phyloP scores from a whole-genome alignment of 2,329 filamentous ascomycete species.

The Colletotrichum chrysophilum region DNA sequence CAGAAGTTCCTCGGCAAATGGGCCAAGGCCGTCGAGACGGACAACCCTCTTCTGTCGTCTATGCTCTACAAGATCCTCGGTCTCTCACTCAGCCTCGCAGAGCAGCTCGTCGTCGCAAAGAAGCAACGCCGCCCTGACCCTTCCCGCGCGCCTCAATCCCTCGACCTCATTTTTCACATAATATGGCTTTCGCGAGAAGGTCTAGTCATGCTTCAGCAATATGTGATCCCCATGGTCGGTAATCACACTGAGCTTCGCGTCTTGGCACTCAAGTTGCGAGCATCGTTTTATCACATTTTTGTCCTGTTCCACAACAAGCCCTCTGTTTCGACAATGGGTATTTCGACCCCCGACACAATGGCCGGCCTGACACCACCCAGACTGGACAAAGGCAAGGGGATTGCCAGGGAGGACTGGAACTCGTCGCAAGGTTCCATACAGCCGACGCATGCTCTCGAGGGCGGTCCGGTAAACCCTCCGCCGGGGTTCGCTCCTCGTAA shows the following conservation, averaged over 20 bases:
- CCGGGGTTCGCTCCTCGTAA: constrained; percentile 54
- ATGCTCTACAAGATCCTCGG: constrained; percentile 92
- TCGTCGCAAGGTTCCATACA: constrained; percentile 51
- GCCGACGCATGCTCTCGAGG: constrained; percentile 56
- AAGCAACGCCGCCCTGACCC: constrained; percentile 84
- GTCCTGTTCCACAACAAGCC: constrained; percentile 95
- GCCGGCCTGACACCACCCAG: constrained; percentile 40
- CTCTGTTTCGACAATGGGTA: constrained; percentile 67
- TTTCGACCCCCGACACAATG: constrained; percentile 52
- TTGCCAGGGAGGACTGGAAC: constrained; percentile 48
- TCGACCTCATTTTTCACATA: constrained; percentile 86
- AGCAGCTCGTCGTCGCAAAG: constrained; percentile 81
- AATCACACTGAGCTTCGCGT: constrained; percentile 86
- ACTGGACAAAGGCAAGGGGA: constrained; percentile 54
- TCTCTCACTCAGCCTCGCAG: constrained; percentile 85
- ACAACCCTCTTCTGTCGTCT: constrained; percentile 79
- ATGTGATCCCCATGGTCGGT: constrained; percentile 83
- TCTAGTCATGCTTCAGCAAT: constrained; percentile 83
- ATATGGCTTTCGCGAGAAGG: constrained; percentile 96
- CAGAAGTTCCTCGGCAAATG: constrained; percentile 95
- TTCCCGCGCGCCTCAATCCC: constrained; percentile 77
- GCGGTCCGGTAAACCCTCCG: constrained; percentile 62
- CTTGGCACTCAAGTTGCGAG: constrained; percentile 87
- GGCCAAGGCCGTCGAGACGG: constrained; percentile 77
- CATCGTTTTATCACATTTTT: constrained; percentile 96